A percentile compares a stretch with the other conserved stretches of the same genome.
These are phyloP conservation scores for Dactylellina cionopaga DNA, from an alignment of 2,329 filamentous ascomycete species.

Conservation along the genomic window DNA sequence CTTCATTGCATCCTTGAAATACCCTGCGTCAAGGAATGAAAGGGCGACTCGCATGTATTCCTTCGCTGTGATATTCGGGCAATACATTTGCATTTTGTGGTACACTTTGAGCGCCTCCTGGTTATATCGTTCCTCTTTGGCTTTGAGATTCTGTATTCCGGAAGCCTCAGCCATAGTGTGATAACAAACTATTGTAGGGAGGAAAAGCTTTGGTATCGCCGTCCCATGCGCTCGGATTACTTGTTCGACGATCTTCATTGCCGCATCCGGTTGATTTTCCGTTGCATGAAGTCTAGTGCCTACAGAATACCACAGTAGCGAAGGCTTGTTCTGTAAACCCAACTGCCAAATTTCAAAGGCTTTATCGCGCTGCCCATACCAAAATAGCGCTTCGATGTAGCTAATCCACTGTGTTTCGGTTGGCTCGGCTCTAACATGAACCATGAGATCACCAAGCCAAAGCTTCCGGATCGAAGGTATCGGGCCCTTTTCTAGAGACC, in stretches of 20 bases:
- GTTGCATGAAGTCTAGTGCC: conserved; percentile 43
- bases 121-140: conserved; percentile 31
- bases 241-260: conserved; percentile 27
- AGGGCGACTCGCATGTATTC: conserved; percentile 45
- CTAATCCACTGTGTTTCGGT: conserved; percentile 43
- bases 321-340: conserved; percentile 26
- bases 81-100: conserved; percentile 32
- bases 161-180: conserved; percentile 38
- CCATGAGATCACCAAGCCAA: conserved; percentile 46
- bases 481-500: conserved; percentile 29
- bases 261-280: conserved; percentile 34
- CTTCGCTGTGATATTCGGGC: conserved; percentile 27
- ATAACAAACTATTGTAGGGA: conserved; percentile 43
- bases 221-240: conserved; percentile 20
- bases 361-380: conserved; percentile 39
- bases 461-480: conserved; percentile 35
- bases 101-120: conserved; percentile 31
- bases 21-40: conserved; percentile 46
- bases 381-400: conserved; percentile 48
- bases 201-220: conserved; percentile 29
- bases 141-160: conserved; percentile 27
- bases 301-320: conserved; percentile 34
- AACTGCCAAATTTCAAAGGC: conserved; percentile 39
- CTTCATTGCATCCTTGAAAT: conserved; percentile 25
- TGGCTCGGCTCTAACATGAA: conserved; percentile 16